A percentile compares a stretch with the other conserved stretches of the same genome.
These are phyloP conservation scores for Saccharomyces kudriavzevii DNA, from an alignment of 805 yeast species.

Conservation along the genomic window DNA sequence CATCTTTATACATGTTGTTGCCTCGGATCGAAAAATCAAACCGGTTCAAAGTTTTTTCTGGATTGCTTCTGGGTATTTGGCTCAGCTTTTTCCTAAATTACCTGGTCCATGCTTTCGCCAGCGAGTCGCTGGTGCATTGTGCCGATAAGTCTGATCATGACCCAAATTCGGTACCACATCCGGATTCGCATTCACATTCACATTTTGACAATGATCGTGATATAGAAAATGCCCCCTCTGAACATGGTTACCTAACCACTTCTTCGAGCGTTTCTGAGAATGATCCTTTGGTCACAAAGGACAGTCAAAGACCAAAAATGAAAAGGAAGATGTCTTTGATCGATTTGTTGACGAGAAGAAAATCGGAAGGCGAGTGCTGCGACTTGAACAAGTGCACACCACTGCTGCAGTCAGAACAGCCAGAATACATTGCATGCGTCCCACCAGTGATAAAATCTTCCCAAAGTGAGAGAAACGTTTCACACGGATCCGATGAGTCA, in stretches of 20 bases:
- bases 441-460: slow-evolving; percentile 3
- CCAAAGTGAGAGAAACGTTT: neutral
- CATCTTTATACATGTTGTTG: slow-evolving; percentile 68
- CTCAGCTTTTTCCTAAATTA: slow-evolving; percentile 54
- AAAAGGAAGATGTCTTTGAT: neutral
- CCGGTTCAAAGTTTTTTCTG: slow-evolving; percentile 38
- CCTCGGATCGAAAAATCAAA: slow-evolving; percentile 49
- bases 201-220: slow-evolving; percentile 1
- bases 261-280: neutral
- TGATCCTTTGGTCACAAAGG: neutral
- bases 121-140: slow-evolving; percentile 81
- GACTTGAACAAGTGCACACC: slow-evolving; percentile 3
- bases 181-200: slow-evolving; percentile 10
- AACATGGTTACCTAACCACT: neutral
- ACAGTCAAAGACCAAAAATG: neutral
- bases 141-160: slow-evolving; percentile 41
- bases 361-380: slow-evolving; percentile 4
- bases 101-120: slow-evolving; percentile 63
- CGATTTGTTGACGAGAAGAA: neutral
- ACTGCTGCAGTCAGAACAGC: neutral
- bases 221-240: neutral
- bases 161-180: slow-evolving; percentile 12
- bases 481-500: neutral
- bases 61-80: slow-evolving; percentile 45
- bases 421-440: slow-evolving; percentile 9